Conservation (phyloP, 441 rosid genomes). For the Geranium incanum region DNA sequence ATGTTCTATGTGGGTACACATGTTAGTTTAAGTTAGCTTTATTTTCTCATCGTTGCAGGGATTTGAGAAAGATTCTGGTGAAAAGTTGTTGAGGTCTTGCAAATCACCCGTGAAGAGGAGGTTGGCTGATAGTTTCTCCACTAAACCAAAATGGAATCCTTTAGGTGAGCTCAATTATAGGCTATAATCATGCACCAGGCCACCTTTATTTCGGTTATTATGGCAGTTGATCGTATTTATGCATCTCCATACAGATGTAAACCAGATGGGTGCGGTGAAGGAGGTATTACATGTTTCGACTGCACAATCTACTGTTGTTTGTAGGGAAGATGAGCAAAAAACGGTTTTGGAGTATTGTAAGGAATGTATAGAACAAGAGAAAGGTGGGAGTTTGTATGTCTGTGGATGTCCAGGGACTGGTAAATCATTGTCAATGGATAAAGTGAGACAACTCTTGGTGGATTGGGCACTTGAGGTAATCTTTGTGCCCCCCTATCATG, state of each 20-base stretch:
- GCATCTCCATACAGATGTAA: constrained; percentile 14
- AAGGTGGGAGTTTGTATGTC: constrained; percentile 17
- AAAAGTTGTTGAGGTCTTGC: constrained; percentile 6
- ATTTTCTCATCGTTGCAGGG: neutral
- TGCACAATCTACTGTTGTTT: constrained; percentile 12
- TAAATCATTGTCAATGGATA: constrained; percentile 24
- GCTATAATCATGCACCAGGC: too few species aligned
- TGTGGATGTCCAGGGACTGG: constrained; percentile 30
- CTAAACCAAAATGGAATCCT: constrained; percentile 16
- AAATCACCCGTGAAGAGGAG: constrained; percentile 9
- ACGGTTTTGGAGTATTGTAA: constrained; percentile 22
- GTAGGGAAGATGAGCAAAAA: constrained; percentile 22
- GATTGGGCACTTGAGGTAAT: constrained; percentile 26
- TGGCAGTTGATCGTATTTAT: neutral
- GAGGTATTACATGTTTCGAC: constrained; percentile 23
- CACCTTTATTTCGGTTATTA: neutral
- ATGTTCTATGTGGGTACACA: neutral
- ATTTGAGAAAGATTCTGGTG: constrained; percentile 3
- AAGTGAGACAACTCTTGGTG: constrained; percentile 18
- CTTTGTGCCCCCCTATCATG: neutral
- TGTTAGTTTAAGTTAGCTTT: neutral
- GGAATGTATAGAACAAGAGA: constrained; percentile 10
- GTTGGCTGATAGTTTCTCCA: constrained; percentile 1
- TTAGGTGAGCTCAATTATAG: constrained; percentile 12
- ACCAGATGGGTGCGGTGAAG: constrained; percentile 20